Base-by-base conservation (phyloP, 2,329 filamentous ascomycete genomes). In the Aspergillus sp. region DNA sequence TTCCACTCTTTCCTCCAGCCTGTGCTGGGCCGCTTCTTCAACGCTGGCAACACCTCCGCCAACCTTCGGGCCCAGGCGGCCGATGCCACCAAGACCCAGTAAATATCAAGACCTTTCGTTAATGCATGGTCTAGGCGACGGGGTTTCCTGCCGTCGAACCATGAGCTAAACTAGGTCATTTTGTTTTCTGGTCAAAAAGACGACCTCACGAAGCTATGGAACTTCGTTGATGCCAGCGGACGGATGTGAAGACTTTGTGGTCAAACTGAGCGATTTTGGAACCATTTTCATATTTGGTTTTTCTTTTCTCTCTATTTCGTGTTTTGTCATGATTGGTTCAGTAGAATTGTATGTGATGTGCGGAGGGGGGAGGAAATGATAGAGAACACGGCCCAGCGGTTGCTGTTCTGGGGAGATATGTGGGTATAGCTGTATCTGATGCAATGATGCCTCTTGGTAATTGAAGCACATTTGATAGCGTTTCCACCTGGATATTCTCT, bases 1-100 rank as follows among this genome's bases (percentile, higher is more conserved):
- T 99, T 98, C 91, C 90, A 91, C 79, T 96, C 93, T 65, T 91
- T 98, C 86, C 81, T 99, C 77, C 87, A 91, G 76, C 95, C 95
- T 70, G 87, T 96, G 72, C 90, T 98, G 76, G 86, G 91, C 77
- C 92, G 92, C 80, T 96, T 97, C 88, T 99, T 98, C 85, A 79
- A 82, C 71, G 76, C 80, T 70, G 85, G 85, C 73, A 90, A 90
- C 63, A 91, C 92, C 72, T 90, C 92, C 71, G 87, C 91, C 77
- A 91, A 92, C 81, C 90, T 97, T 73, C 91, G 92, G 69, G 89
- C 91, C 72, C 92, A 95, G 85, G 92, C 89, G 77, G 92, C 94
- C 73, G 85, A 89, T 73, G 84, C 85, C 71, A 77, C 77, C 68
- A 79, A 80, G 77, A 69, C 84, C 68, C 85, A 89, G 81, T 91